A percentile compares a stretch with the other conserved stretches of the same genome.
Conservation (phyloP, 1,284 basidiomycete genomes). For the Agaricales sp. region DNA sequence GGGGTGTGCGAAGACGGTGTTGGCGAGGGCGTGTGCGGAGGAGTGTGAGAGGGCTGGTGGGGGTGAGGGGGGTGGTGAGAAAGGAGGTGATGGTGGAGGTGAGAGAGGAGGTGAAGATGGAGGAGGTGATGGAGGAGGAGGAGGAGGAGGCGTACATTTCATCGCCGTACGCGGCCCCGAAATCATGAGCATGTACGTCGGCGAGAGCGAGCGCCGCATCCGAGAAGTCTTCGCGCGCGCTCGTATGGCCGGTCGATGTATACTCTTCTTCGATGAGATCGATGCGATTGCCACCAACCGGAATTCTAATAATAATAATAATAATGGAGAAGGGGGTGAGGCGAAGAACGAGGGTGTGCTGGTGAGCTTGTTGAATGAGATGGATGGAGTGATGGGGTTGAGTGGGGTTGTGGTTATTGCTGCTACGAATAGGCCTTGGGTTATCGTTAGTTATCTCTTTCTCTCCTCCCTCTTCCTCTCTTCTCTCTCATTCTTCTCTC, state of each 20-base stretch:
- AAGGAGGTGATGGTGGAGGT: no score
- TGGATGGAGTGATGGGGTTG: slow-evolving; percentile 96
- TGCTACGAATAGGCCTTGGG: slow-evolving; percentile 93
- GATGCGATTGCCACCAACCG: slow-evolving; percentile 87
- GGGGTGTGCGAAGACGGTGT: slow-evolving; percentile 94
- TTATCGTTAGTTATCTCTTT: slow-evolving; percentile 55
- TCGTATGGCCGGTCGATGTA: slow-evolving; percentile 85
- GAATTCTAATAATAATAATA: slow-evolving; percentile 49
- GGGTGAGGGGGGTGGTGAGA: no score
- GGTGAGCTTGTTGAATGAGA: slow-evolving; percentile 91
- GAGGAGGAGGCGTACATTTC: no score
- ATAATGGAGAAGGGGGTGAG: slow-evolving; percentile 30
- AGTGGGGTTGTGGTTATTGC: slow-evolving; percentile 91
- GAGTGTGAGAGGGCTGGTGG: no score
- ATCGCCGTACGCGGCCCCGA: slow-evolving; percentile 98
- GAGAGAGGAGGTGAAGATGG: no score
- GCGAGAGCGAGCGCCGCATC: slow-evolving; percentile 92
- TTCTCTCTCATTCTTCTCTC: not conserved
- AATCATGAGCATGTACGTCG: slow-evolving; percentile 94
- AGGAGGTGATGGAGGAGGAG: no score
- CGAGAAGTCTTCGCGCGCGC: slow-evolving; percentile 96
- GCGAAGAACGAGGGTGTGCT: slow-evolving; percentile 79
- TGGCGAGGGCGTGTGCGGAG: slow-evolving; percentile 88
- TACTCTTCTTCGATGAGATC: slow-evolving; percentile 98
- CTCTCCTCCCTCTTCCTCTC: no score